phyloP scores from a whole-genome alignment of 1,139 yeast species.

The Wickerhamomyces sp. region DNA sequence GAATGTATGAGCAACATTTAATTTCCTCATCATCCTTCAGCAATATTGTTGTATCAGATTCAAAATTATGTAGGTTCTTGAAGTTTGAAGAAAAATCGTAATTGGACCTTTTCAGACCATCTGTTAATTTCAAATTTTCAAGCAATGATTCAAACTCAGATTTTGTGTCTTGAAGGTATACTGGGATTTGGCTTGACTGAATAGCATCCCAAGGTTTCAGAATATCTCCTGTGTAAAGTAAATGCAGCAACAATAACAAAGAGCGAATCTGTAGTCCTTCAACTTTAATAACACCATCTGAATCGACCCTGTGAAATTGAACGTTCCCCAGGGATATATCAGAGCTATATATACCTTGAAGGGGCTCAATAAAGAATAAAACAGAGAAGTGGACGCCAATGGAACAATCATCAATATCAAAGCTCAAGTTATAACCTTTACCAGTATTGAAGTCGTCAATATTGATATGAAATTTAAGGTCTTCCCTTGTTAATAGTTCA shows the following conservation, averaged over 20 bases:
- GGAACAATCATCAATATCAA: constrained; percentile 21
- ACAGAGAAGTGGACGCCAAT: constrained; percentile 20
- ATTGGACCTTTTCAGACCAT: constrained; percentile 19
- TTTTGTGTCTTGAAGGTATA: constrained; percentile 23
- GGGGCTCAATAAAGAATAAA: constrained; percentile 9
- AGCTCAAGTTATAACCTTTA: constrained; percentile 26
- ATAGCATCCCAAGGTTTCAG: constrained; percentile 37
- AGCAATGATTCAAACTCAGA: constrained; percentile 16
- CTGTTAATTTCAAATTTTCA: constrained; percentile 19
- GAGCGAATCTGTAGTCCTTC: constrained; percentile 11
- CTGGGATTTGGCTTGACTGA: constrained; percentile 13
- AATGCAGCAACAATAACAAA: constrained; percentile 34
- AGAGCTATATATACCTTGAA: constrained; percentile 4
- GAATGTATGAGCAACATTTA: constrained; percentile 45
- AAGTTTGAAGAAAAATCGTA: constrained; percentile 8
- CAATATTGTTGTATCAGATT: constrained; percentile 28
- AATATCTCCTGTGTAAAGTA: constrained; percentile 43
- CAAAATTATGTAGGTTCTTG: constrained; percentile 8
- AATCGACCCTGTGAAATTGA: constrained; percentile 6
- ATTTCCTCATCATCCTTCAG: constrained; percentile 39
- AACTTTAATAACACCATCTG: constrained; percentile 8
- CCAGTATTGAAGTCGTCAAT: constrained; percentile 16
- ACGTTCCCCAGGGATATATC: constrained; percentile 14
- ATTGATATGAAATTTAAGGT: constrained; percentile 21
- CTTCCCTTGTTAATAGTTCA: constrained; percentile 18